A percentile compares a stretch with the other conserved stretches of the same genome.
Conservation (phyloP, 139 green algal species). For the Asterochloris erici region DNA sequence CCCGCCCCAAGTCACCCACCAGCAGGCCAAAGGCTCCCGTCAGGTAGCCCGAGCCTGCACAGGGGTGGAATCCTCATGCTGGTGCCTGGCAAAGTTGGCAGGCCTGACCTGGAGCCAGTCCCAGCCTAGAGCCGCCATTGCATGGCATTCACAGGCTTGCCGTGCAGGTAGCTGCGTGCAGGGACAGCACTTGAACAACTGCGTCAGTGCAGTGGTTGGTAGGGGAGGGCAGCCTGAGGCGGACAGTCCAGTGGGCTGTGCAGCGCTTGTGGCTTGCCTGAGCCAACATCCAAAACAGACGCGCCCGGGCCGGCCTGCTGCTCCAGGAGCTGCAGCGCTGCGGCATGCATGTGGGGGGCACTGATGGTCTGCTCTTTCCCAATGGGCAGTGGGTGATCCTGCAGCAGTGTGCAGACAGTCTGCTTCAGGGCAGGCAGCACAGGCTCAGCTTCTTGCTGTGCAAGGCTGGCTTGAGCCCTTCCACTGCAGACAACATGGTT, state of each 20-base stretch:
- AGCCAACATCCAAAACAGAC: conserved; percentile 13
- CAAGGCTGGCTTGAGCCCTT: neutral
- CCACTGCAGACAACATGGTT: neutral
- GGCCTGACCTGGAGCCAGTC: too few relatives aligned
- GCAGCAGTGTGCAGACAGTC: neutral
- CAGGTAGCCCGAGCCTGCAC: conserved; percentile 65
- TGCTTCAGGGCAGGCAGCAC: too few relatives aligned
- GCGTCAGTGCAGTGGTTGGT: neutral
- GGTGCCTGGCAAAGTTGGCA: neutral
- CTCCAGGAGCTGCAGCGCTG: conserved; percentile 79
- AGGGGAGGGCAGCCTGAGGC: neutral
- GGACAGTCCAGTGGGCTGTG: neutral
- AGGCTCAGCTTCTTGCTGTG: too few relatives aligned
- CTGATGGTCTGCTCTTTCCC: conserved; percentile 77
- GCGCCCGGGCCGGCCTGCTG: conserved; percentile 58
- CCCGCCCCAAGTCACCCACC: conserved; percentile 40
- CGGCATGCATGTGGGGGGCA: conserved; percentile 94
- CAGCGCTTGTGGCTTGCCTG: neutral
- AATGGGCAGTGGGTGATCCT: conserved; percentile 60
- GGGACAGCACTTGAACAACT: neutral
- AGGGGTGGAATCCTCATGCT: neutral
- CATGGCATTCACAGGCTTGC: too few relatives aligned
- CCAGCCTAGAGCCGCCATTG: too few relatives aligned
- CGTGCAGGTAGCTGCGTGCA: too few relatives aligned
- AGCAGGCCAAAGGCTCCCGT: conserved; percentile 73